A percentile compares a stretch with the other conserved stretches of the same genome.
Evolutionary conservation across 441 rosid species (phyloP).

Genomic region (Gossypium laxum): DNA sequence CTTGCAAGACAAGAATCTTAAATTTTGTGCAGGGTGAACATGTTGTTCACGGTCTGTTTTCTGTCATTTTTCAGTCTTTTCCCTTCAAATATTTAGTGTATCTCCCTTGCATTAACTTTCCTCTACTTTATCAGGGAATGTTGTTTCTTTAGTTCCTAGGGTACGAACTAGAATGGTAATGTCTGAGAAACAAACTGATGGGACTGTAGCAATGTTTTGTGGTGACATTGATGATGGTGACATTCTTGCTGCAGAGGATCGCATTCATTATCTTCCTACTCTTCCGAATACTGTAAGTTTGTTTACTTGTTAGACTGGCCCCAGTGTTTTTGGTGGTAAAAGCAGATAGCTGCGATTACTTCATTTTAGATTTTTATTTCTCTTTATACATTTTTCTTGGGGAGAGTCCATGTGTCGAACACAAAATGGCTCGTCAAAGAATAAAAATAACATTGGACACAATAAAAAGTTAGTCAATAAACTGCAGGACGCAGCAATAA

Average conservation of each 20-base stretch:
- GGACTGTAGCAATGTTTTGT: slow-evolving; percentile 71
- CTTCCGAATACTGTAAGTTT: slow-evolving; percentile 80
- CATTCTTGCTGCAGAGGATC: slow-evolving; percentile 60
- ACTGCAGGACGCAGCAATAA: neutral
- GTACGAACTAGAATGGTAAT: slow-evolving; percentile 46
- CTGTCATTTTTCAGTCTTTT: slow-evolving; percentile 12
- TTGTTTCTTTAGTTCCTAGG: slow-evolving; percentile 33
- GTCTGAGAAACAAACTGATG: slow-evolving; percentile 76
- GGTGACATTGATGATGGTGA: slow-evolving; percentile 75
- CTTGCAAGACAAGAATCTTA: slow-evolving; percentile 58
- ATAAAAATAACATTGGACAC: neutral
- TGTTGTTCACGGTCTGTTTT: slow-evolving; percentile 51
- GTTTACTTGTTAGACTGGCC: neutral
- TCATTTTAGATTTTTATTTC: neutral
- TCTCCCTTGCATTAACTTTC: slow-evolving; percentile 11
- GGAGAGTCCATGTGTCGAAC: neutral
- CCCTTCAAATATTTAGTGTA: slow-evolving; percentile 9
- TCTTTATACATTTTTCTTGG: neutral
- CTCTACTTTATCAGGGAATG: slow-evolving; percentile 36
- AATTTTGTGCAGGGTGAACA: slow-evolving; percentile 44
- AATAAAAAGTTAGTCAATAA: neutral
- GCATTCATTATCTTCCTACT: slow-evolving; percentile 57
- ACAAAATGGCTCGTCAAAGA: neutral
- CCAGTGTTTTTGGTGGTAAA: neutral
- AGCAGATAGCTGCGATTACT: neutral